Evolutionary conservation across 768 basidiomycete species (phyloP), one percentile per base, ranked within the genome.

Genomic region (Ramaria sp.): DNA sequence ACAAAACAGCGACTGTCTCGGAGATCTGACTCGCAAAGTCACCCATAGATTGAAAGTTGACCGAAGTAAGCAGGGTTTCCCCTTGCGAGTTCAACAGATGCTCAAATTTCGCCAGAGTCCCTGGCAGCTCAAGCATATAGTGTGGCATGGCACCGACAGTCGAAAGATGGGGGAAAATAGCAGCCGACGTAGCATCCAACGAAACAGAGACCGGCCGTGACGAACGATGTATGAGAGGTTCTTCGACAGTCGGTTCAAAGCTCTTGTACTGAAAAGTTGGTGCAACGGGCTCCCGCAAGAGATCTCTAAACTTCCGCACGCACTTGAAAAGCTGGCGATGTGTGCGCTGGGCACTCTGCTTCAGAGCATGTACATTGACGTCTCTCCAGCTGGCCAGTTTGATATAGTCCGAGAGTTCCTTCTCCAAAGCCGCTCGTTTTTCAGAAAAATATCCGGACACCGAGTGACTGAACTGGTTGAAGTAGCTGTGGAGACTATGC

Each of bases 381-480:
- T 99, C 96, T 69, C 89, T 96, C 96, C 96, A 98, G 65, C 93
- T 97, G 1, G 96, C 96, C 46, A 99, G 75, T 68, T 93, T 95
- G 74, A 98, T 86, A 66, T 92, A 85, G 45, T 79, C 83, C 58
- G 76, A 80, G 52, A 97, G 78, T 56, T 94, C 88, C 63, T 83
- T 86, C 69, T 97, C 91, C 33, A 96, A 67, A 0, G 63, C 64
- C 0, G 68, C 69, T 51, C 84, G 79, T 65, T 88, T 84, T 17
- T 75, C 68, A 3, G 66, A 62, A 30, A 96, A 70, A n/a, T 73
- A 73, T 2, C 70, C 64, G 1, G 69, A 63, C 30, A 93, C 66
- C 12, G 70, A 65, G 0, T 70, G 61, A 17, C 73, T 66, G 68
- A 84, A 91, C 48, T 87, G 77, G n/a, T 66, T 59, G 65, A 84